Conservation (phyloP, 768 basidiomycete genomes). For the Naganishia antarctica region DNA sequence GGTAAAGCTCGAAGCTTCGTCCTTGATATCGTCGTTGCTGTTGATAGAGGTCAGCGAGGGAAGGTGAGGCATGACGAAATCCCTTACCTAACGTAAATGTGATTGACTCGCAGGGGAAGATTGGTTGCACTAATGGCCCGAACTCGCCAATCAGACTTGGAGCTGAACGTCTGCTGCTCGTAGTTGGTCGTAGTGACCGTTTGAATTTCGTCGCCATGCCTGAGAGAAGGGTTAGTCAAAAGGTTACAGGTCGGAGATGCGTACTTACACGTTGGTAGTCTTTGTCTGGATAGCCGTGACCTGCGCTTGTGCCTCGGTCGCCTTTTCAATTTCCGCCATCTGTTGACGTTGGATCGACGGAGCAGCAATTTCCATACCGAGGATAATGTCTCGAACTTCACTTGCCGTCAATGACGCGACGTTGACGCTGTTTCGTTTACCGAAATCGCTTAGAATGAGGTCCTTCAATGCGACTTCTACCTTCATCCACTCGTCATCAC, state of each 20-base stretch:
- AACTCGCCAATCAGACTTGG: conserved; percentile 99
- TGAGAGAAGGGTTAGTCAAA: conserved; percentile 12
- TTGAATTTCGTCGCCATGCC: conserved; percentile 89
- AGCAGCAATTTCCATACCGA: conserved; percentile 84
- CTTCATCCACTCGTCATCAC: conserved; percentile 97
- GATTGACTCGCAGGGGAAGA: conserved; percentile 88
- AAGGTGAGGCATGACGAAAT: not conserved
- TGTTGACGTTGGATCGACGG: conserved; percentile 77
- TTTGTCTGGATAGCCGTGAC: conserved; percentile 95
- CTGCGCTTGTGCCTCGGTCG: conserved; percentile 85
- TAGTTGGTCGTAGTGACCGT: conserved; percentile 96
- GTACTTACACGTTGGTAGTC: conserved; percentile 75
- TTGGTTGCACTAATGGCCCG: conserved; percentile 97
- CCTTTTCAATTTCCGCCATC: conserved; percentile 98
- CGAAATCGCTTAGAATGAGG: conserved; percentile 88
- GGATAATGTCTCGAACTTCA: conserved; percentile 95
- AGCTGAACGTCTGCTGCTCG: conserved; percentile 97
- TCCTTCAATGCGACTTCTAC: conserved; percentile 99
- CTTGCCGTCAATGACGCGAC: conserved; percentile 93
- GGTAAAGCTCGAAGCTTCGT: conserved; percentile 89
- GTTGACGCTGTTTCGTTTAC: conserved; percentile 97
- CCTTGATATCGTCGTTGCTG: conserved; percentile 91
- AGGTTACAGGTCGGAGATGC: not conserved
- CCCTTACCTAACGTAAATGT: conserved; percentile 71
- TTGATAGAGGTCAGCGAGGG: not conserved